Conservation (phyloP, 768 basidiomycete species). For the Mycena sanguinolenta region DNA sequence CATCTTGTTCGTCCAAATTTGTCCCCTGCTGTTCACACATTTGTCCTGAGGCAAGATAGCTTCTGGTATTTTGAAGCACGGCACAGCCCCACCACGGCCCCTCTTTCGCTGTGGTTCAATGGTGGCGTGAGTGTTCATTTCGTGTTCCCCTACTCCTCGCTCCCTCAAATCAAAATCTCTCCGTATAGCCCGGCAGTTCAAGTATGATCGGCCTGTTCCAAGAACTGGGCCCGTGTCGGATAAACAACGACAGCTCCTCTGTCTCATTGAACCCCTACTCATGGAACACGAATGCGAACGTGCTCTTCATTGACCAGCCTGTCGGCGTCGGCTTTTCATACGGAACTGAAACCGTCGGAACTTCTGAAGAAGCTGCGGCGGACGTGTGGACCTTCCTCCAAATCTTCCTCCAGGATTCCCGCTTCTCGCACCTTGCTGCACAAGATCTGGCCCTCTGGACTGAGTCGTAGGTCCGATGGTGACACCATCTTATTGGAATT, state of each 20-base stretch:
- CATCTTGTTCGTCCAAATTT: constrained; percentile 58
- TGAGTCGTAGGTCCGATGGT: constrained; percentile 59
- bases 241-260: constrained; percentile 64
- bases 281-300: constrained; percentile 70
- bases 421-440: constrained; percentile 61
- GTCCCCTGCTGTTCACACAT: not conserved
- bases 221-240: constrained; percentile 82
- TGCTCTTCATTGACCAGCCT: constrained; percentile 76
- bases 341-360: constrained; percentile 62
- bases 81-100: constrained; percentile 69
- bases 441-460: constrained; percentile 73
- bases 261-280: constrained; percentile 67
- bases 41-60: constrained; percentile 47
- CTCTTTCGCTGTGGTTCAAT: constrained; percentile 78
- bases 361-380: constrained; percentile 65
- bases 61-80: constrained; percentile 80
- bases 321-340: constrained; percentile 77
- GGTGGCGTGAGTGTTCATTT: constrained; percentile 58
- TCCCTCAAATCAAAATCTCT: too few relatives aligned
- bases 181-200: constrained; percentile 62
- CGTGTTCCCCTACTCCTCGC: too few relatives aligned
- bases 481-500: not conserved
- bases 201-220: constrained; percentile 79
- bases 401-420: constrained; percentile 68
- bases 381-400: constrained; percentile 76